Percentiles rank a stretch among this genome's conserved stretches.
Conservation (phyloP, 805 yeast genomes). For the Yarrowia porcina region DNA sequence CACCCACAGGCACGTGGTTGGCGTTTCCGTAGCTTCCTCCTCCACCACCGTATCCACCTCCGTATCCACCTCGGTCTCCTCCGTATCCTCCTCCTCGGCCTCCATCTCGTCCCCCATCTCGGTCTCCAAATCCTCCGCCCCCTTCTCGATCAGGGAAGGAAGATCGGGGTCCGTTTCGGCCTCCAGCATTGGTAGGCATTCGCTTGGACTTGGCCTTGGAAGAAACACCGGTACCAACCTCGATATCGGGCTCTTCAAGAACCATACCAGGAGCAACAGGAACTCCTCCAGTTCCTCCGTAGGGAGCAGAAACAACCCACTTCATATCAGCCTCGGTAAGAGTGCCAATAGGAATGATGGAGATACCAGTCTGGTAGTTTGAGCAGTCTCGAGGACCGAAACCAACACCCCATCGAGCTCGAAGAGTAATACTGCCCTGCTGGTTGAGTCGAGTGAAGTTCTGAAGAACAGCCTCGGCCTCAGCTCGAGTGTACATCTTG, state of each 20-base stretch:
- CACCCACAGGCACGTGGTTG: slow-evolving; percentile 3
- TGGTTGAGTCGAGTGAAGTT: slow-evolving; percentile 59
- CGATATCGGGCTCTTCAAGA: slow-evolving; percentile 96
- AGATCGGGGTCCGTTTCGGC: slow-evolving; percentile 81
- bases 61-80: slow-evolving; percentile 7
- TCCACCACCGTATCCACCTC: neutral
- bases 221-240: slow-evolving; percentile 89
- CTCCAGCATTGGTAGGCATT: slow-evolving; percentile 80
- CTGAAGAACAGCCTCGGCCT: slow-evolving; percentile 79
- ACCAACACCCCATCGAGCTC: slow-evolving; percentile 99
- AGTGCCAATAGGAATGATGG: slow-evolving; percentile 80
- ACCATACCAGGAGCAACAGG: slow-evolving; percentile 75
- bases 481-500: slow-evolving; percentile 84
- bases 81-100: slow-evolving; percentile 8
- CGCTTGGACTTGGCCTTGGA: slow-evolving; percentile 87
- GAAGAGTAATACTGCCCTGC: slow-evolving; percentile 58
- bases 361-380: slow-evolving; percentile 85
- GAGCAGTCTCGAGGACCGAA: slow-evolving; percentile 98
- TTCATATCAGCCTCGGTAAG: slow-evolving; percentile 90
- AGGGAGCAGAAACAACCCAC: slow-evolving; percentile 87
- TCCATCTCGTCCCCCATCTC: neutral
- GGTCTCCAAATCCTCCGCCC: neutral
- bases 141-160: slow-evolving; percentile 38
- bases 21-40: slow-evolving; percentile 6
- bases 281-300: slow-evolving; percentile 96